Evolutionary conservation across 2,329 filamentous ascomycete species (phyloP).

Genomic region (Sarocladiaceae sp.): DNA sequence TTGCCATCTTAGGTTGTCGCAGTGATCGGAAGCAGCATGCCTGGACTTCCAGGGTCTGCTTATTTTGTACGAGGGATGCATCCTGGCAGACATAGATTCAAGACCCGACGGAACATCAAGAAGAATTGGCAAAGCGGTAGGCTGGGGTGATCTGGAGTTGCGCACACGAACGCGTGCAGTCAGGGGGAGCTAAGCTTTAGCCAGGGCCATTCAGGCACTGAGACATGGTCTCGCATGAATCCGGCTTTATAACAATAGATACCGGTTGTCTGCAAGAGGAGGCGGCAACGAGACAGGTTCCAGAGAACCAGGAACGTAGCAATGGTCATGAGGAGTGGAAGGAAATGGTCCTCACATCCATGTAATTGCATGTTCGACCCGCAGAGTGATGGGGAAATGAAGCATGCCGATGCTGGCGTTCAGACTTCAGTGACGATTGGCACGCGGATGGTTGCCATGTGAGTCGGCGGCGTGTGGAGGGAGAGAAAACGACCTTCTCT

Average conservation of each 20-base stretch:
- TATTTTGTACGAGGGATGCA: not conserved
- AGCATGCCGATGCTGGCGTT: not conserved
- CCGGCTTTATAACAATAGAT: too few relatives aligned
- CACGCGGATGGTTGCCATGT: slow-evolving; percentile 6
- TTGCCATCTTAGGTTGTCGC: not conserved
- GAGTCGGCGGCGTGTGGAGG: too few relatives aligned
- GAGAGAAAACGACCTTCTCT: too few relatives aligned
- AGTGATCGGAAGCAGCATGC: slow-evolving; percentile 3
- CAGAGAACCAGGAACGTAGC: not conserved
- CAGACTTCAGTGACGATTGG: slow-evolving; percentile 5
- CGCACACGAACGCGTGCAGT: too few relatives aligned
- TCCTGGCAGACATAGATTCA: not conserved
- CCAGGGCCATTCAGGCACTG: slow-evolving; percentile 1
- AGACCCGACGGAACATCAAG: not conserved
- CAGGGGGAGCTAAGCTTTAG: not conserved
- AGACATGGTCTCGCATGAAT: slow-evolving; percentile 6
- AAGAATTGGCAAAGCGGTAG: not conserved
- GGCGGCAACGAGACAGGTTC: not conserved
- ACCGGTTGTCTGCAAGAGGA: not conserved
- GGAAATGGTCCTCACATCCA: too few relatives aligned
- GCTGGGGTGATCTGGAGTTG: not conserved
- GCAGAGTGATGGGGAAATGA: not conserved
- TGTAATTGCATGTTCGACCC: too few relatives aligned
- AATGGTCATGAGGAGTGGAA: not conserved
- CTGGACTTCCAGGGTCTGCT: not conserved